Percentiles rank a stretch among this genome's conserved stretches.
Evolutionary conservation across 768 basidiomycete genomes (phyloP).

Genomic region (Suillus ampliporus): DNA sequence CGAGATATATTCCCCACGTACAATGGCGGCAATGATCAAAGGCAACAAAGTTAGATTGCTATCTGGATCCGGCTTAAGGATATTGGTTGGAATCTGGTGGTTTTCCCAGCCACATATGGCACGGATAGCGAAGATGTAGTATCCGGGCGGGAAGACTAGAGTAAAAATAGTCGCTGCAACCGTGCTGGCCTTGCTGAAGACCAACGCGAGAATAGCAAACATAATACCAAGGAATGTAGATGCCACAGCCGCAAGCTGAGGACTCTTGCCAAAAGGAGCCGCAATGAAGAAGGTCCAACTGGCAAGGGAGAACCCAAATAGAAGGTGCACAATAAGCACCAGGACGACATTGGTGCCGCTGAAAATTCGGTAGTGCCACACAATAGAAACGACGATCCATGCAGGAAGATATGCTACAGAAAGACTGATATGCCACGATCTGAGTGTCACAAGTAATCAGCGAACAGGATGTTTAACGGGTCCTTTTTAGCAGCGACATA

Average conservation of each 20-base stretch:
- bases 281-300: slow-evolving; percentile 77
- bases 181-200: slow-evolving; percentile 48
- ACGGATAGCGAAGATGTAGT: slow-evolving; percentile 74
- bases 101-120: slow-evolving; percentile 74
- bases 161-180: slow-evolving; percentile 65
- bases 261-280: slow-evolving; percentile 73
- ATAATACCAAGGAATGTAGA: slow-evolving; percentile 70
- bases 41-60: slow-evolving; percentile 57
- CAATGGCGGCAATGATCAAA: slow-evolving; percentile 67
- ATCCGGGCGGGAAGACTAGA: slow-evolving; percentile 75
- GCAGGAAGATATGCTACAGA: slow-evolving; percentile 75
- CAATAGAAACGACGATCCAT: slow-evolving; percentile 69
- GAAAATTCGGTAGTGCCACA: slow-evolving; percentile 76
- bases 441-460: slow-evolving; percentile 18
- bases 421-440: slow-evolving; percentile 70
- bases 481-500: slow-evolving; percentile 32
- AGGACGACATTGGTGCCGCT: slow-evolving; percentile 60
- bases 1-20: slow-evolving; percentile 37
- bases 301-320: slow-evolving; percentile 69
- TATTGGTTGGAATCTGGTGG: slow-evolving; percentile 56
- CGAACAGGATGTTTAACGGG: background rate
- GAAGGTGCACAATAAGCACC: slow-evolving; percentile 66
- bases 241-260: slow-evolving; percentile 70
- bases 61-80: slow-evolving; percentile 66
- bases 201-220: slow-evolving; percentile 69